These are phyloP conservation scores for Cordyceps tenuipes DNA, from an alignment of 2,329 filamentous ascomycete species.

Conservation along the genomic window DNA sequence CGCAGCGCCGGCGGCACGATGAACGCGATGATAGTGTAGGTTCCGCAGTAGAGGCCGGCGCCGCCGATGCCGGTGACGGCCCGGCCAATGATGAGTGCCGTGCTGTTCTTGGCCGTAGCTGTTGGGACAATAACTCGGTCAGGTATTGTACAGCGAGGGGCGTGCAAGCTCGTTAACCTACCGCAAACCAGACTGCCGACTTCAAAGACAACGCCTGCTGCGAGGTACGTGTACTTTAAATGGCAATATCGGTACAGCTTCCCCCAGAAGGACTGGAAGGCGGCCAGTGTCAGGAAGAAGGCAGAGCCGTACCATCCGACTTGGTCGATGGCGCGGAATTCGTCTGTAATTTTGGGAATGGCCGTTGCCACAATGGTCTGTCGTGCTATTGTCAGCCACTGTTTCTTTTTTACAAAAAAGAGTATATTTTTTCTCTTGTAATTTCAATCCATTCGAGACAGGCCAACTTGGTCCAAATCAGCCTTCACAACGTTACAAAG, in stretches of 20 bases:
- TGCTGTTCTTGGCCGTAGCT: constrained; percentile 30
- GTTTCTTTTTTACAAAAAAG: background rate
- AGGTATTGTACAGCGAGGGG: background rate
- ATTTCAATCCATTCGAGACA: too few relatives aligned
- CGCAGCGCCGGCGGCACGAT: constrained; percentile 19
- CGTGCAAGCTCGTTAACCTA: background rate
- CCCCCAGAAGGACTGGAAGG: constrained; percentile 18
- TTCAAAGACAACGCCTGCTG: constrained; percentile 31
- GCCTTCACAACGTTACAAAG: too few relatives aligned
- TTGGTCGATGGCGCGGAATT: constrained; percentile 29
- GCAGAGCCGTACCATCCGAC: constrained; percentile 42
- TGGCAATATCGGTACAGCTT: constrained; percentile 30
- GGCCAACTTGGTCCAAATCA: background rate
- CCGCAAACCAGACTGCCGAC: constrained; percentile 33
- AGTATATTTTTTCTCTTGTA: too few relatives aligned
- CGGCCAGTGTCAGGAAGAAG: constrained; percentile 26
- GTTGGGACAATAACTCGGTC: background rate
- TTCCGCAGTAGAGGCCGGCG: constrained; percentile 34
- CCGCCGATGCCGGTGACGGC: constrained; percentile 35
- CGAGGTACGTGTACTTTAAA: constrained; percentile 29
- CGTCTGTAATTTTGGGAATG: constrained; percentile 34
- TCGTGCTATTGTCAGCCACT: background rate
- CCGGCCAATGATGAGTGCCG: constrained; percentile 36
- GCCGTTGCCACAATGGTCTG: constrained; percentile 36
- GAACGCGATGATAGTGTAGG: constrained; percentile 33